phyloP scores from a whole-genome alignment of 176 grass and related monocot genomes.

The Saccharum spontaneum region DNA sequence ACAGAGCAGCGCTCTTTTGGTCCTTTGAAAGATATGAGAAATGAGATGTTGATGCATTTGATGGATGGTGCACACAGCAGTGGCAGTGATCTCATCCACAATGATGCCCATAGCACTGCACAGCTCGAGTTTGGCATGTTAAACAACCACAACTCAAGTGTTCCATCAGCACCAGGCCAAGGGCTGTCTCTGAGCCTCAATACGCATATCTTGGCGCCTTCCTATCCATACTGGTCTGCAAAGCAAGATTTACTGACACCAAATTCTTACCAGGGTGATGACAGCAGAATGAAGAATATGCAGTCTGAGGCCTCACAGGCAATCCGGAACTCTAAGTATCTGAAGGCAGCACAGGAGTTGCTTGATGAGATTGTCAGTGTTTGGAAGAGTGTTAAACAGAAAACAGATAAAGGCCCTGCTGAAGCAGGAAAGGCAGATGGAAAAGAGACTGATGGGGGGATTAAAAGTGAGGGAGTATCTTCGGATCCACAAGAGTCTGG shows the following conservation, averaged over 20 bases:
- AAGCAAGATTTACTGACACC: constrained; percentile 49
- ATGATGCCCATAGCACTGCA: constrained; percentile 48
- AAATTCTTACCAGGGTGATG: constrained; percentile 62
- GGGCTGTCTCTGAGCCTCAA: constrained; percentile 88
- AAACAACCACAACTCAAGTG: constrained; percentile 59
- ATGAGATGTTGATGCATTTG: constrained; percentile 70
- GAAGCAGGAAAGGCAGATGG: constrained; percentile 40
- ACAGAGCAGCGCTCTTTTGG: constrained; percentile 49
- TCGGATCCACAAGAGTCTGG: constrained; percentile 57
- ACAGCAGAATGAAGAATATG: constrained; percentile 68
- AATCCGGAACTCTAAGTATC: constrained; percentile 78
- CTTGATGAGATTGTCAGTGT: constrained; percentile 93
- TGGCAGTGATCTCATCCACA: constrained; percentile 43
- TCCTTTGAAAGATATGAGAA: constrained; percentile 70
- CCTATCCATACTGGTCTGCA: constrained; percentile 70
- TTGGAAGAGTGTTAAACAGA: constrained; percentile 71
- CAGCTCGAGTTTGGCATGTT: constrained; percentile 70
- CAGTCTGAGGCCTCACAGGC: constrained; percentile 54
- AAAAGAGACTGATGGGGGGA: constrained; percentile 56
- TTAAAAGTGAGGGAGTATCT: constrained; percentile 57
- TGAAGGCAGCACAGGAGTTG: constrained; percentile 89
- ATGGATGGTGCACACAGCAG: constrained; percentile 50
- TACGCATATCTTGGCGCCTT: constrained; percentile 66
- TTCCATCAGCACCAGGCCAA: constrained; percentile 55
- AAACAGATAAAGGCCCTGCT: constrained; percentile 54